Evolutionary conservation across 202 grass and related monocot genomes (phyloP).

Genomic region (Carex sylvatica): DNA sequence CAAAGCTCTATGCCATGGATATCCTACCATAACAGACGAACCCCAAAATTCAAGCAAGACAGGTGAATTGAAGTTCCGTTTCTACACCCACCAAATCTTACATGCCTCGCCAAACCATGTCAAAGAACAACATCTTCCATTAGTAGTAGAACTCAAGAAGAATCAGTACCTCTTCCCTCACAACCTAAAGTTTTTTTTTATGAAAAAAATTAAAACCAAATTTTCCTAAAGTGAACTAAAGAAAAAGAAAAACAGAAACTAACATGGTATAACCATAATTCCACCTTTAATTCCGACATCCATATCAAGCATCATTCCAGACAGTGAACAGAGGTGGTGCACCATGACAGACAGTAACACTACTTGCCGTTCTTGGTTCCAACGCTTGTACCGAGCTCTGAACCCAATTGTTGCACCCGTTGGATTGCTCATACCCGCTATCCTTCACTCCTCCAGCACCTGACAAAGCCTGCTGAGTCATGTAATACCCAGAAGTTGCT

Average conservation of each 20-base stretch:
- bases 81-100: constrained; percentile 24
- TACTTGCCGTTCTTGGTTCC: background rate
- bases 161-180: constrained; percentile 16
- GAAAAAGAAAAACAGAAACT: constrained; percentile 25
- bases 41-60: constrained; percentile 31
- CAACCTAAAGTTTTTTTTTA: constrained; percentile 15
- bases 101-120: constrained; percentile 2
- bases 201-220: constrained; percentile 5
- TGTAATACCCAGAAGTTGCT: constrained; percentile 22
- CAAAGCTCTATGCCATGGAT: constrained; percentile 21
- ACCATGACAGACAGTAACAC: constrained; percentile 49
- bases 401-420: constrained; percentile 38
- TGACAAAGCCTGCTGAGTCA: constrained; percentile 24
- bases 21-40: background rate
- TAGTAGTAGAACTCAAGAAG: constrained; percentile 22
- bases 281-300: background rate
- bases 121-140: constrained; percentile 10
- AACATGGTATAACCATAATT: constrained; percentile 23
- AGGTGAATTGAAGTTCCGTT: constrained; percentile 9
- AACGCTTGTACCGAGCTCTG: constrained; percentile 20
- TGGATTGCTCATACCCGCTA: constrained; percentile 30
- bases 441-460: background rate
- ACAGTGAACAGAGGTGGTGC: constrained; percentile 38
- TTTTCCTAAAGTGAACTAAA: background rate
- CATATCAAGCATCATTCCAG: constrained; percentile 47